Base-by-base conservation (phyloP, 176 grass and related monocot species). In the Panicum miliaceum region DNA sequence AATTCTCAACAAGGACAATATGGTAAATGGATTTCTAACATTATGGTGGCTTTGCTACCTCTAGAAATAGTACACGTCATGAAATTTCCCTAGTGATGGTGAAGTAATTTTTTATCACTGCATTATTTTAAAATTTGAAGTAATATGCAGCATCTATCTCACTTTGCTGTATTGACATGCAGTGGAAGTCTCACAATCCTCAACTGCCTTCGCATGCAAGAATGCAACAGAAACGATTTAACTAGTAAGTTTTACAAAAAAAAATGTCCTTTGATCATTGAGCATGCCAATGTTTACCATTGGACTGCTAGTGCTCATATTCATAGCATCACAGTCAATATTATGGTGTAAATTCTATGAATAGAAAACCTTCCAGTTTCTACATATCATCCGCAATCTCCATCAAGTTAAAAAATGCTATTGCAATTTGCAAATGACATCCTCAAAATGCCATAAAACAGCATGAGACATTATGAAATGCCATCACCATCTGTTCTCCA, bases 121-220 rank as follows among this genome's bases (percentile, higher is more conserved):
- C 1, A 19, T 64, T 53, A 70, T 71, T 82, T 88, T 32, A 25
- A 45, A 81, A 80, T 51, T 85, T 51, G 34, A 34, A 67, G 76
- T 66, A 68, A 14, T 27, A 4, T 76, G 27, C 8, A 69, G 37
- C 69, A 70, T 69, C 1, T 81, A 65, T 41, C 63, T 78, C 32
- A 82, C 37, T 29, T 42, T 25, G 3, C 4, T 81, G 1, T 81
- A 34, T 82, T 71, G 72, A 36, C 40, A 35, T 88, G 85, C 82
- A 91, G 89, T 77, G 72, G 59, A 58, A 38, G 14, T 50, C 26
- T 81, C 18, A 8, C 64, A 42, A 23, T 88, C 57, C 64, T 91
- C 8, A 71, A 88, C 29, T 91, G 90, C 58, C 86, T 72, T 68
- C 27, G 15, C 37, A 77, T 38, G 82, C 73, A 88, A 65, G 72